Base-by-base conservation (phyloP, 345 rosid genomes). In the Conringia planisiliqua region DNA sequence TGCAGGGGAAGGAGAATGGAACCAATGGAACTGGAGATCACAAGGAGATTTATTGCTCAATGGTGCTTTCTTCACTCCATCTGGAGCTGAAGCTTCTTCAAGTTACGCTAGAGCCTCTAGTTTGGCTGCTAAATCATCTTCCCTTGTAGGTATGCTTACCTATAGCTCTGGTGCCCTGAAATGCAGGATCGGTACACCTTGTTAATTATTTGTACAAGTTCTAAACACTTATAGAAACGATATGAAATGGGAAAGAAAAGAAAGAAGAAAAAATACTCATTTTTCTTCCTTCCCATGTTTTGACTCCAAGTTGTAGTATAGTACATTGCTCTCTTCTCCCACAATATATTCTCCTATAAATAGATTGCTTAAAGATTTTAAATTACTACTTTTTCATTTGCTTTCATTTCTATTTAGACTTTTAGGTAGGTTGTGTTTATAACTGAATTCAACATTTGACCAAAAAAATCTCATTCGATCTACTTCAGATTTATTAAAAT, bases 21-120 rank as follows among this genome's bases (percentile, higher is more conserved):
- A 56, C 57, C 13, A 65, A 10, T 86, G 88, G 90, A 86, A 86
- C 70, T 86, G 90, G 90, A 81, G 88, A 80, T 86, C 90, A 3
- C 72, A 81, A 35, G 88, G 90, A 78, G 90, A 86, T 73, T 30
- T 83, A 17, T 13, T 86, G 79, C 77, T 83, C 14, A 84, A 86
- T 66, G 90, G 90, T 57, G 90, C 90, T 5, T 84, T 56, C 72
- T 86, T 86, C 70, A 81, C 77, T 52, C 58, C 81, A 55, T 84
- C 88, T 16, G 90, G 90, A 67, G 68, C 71, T 20, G 88, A 59
- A 48, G 60, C 83, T 32, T 73, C 81, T 5, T 51, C 83, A 54
- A 81, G 73, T 70, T 86, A 83, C 38, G 90, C 85, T 17, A 84
- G 83, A 78, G 90, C 90, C 11, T 86, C 88, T 3, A 86, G 90